These are phyloP conservation scores for Colletotrichum godetiae DNA, from an alignment of 2,329 filamentous ascomycete genomes.

Conservation along the genomic window DNA sequence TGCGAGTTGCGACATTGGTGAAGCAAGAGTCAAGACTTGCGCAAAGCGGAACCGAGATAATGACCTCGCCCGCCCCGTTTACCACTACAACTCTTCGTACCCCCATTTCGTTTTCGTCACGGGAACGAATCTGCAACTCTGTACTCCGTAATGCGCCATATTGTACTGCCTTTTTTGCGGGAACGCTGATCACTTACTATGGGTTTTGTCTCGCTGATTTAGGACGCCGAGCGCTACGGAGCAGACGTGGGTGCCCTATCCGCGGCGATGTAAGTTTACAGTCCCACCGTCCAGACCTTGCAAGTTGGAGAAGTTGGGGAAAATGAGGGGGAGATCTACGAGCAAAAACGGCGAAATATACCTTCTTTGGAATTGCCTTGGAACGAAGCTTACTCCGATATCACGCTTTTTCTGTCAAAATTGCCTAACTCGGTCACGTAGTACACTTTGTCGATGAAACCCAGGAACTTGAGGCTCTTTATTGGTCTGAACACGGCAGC, in stretches of 20 bases:
- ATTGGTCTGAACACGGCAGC: conserved; percentile 19
- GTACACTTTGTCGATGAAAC: conserved; percentile 30
- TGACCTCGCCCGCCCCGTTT: too few relatives aligned
- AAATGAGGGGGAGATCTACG: too few relatives aligned
- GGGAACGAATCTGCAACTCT: background rate
- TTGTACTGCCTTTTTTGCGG: background rate
- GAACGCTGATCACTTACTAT: conserved; percentile 21
- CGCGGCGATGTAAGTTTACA: conserved; percentile 26
- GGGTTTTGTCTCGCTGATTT: background rate
- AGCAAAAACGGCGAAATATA: background rate
- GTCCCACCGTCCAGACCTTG: background rate
- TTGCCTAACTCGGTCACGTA: conserved; percentile 4
- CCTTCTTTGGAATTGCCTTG: background rate
- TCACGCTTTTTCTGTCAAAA: background rate
- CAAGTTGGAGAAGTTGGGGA: background rate
- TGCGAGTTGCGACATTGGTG: conserved; percentile 1
- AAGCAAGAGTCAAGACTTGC: background rate
- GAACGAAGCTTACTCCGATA: background rate
- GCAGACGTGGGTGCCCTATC: conserved; percentile 23
- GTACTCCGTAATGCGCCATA: background rate
- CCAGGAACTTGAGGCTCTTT: conserved; percentile 28
- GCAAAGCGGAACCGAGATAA: background rate
- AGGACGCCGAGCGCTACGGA: conserved; percentile 14
- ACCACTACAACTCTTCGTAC: background rate
- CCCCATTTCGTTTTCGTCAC: conserved; percentile 4